Conservation (phyloP, 306 rosid genomes). For the Vigna nakashimae region DNA sequence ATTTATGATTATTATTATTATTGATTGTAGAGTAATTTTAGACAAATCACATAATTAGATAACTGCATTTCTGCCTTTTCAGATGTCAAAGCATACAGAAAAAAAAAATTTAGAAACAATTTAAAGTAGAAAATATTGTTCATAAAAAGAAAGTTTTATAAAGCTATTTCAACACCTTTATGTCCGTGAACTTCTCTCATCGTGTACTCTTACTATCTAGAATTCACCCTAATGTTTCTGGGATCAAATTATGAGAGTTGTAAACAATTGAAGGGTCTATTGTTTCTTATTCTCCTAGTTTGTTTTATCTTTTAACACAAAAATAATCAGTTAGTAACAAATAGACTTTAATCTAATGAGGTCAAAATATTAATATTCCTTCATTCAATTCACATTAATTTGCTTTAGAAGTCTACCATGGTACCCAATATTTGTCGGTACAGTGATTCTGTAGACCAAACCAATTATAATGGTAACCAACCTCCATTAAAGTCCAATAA, state of each 20-base stretch:
- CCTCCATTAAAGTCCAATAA: neutral
- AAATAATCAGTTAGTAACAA: neutral
- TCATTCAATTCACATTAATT: too few relatives aligned
- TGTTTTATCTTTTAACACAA: neutral
- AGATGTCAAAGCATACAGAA: too few relatives aligned
- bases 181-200: neutral
- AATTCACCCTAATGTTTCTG: neutral
- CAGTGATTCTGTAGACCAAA: neutral
- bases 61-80: too few relatives aligned
- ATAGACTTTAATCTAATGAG: neutral
- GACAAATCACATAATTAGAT: too few relatives aligned
- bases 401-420: too few relatives aligned
- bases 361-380: too few relatives aligned
- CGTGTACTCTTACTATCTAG: neutral
- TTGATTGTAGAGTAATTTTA: too few relatives aligned
- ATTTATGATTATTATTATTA: too few relatives aligned
- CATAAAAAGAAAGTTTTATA: too few relatives aligned
- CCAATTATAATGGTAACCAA: neutral
- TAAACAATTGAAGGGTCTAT: neutral
- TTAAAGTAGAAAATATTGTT: too few relatives aligned
- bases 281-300: neutral
- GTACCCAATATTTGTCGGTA: neutral
- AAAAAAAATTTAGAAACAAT: too few relatives aligned
- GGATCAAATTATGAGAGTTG: neutral
- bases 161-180: neutral